Evolutionary conservation across 1,284 basidiomycete species (phyloP).

Genomic region (Mycosarcoma maydis): DNA sequence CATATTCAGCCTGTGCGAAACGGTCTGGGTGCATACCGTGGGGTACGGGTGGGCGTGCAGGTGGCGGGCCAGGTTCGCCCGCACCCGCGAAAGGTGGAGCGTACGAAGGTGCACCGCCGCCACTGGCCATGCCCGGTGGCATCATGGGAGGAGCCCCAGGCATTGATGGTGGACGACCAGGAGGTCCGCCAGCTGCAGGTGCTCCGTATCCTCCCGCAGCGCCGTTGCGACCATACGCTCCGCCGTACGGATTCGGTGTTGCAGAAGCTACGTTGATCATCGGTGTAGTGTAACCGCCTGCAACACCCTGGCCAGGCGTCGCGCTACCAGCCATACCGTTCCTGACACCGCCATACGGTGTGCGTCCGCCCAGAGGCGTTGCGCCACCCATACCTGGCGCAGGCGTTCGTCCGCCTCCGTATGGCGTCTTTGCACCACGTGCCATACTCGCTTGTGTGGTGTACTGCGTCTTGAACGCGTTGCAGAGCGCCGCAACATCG

Average conservation of each 20-base stretch:
- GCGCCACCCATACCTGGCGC: slow-evolving; percentile 38
- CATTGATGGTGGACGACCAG: slow-evolving; percentile 35
- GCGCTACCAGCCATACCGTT: slow-evolving; percentile 29
- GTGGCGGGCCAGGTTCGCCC: slow-evolving; percentile 32
- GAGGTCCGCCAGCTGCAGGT: slow-evolving; percentile 25
- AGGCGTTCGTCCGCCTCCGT: slow-evolving; percentile 48
- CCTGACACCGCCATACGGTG: slow-evolving; percentile 30
- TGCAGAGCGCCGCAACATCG: slow-evolving; percentile 61
- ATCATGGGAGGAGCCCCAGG: slow-evolving; percentile 40
- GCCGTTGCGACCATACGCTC: slow-evolving; percentile 11
- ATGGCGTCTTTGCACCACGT: slow-evolving; percentile 54
- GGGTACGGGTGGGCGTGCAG: slow-evolving; percentile 37
- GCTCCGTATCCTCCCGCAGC: slow-evolving; percentile 24
- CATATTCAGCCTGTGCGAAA: slow-evolving; percentile 41
- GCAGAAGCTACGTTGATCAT: slow-evolving; percentile 34
- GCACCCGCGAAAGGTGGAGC: slow-evolving; percentile 19
- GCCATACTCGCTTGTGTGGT: slow-evolving; percentile 55
- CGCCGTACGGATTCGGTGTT: slow-evolving; percentile 39
- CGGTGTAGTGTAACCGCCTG: slow-evolving; percentile 33
- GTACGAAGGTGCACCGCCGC: slow-evolving; percentile 35
- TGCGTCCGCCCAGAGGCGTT: slow-evolving; percentile 37
- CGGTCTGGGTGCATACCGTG: slow-evolving; percentile 57
- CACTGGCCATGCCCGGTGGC: slow-evolving; percentile 31
- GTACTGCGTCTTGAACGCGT: slow-evolving; percentile 67
- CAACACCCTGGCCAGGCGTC: slow-evolving; percentile 14